These are phyloP conservation scores for Triticum dicoccoides DNA, from an alignment of 176 grass and related monocot genomes.

Conservation along the genomic window DNA sequence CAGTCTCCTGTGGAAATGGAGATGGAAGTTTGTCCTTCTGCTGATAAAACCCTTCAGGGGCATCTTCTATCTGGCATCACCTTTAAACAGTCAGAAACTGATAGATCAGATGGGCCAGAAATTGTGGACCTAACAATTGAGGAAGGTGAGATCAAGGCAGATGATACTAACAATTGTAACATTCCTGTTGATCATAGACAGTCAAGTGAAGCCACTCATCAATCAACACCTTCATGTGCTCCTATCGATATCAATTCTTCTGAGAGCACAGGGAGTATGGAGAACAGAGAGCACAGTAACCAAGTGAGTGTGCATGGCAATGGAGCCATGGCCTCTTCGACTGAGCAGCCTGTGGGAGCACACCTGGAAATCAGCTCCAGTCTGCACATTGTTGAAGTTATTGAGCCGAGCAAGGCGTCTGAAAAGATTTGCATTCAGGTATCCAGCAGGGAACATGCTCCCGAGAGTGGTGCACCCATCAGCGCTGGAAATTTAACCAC, in stretches of 20 bases:
- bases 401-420: neutral
- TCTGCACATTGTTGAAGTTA: conserved; percentile 11
- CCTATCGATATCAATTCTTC: conserved; percentile 41
- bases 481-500: conserved; percentile 10
- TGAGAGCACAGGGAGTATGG: conserved; percentile 24
- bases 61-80: conserved; percentile 10
- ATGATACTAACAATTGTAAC: conserved; percentile 20
- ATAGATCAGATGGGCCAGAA: conserved; percentile 25
- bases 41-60: conserved; percentile 23
- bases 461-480: neutral
- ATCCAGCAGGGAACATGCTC: neutral
- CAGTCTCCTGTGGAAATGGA: conserved; percentile 64
- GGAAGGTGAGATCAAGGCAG: conserved; percentile 36
- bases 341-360: conserved; percentile 15
- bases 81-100: conserved; percentile 11
- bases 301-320: conserved; percentile 17
- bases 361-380: conserved; percentile 20
- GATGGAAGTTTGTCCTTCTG: conserved; percentile 44
- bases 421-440: neutral
- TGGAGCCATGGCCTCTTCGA: conserved; percentile 1
- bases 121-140: conserved; percentile 20
- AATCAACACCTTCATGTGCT: conserved; percentile 31
- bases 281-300: conserved; percentile 19
- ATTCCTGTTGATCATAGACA: conserved; percentile 22
- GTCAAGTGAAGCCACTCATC: conserved; percentile 7